Conservation (phyloP, 345 rosid species). For the Heritiera fomes region DNA sequence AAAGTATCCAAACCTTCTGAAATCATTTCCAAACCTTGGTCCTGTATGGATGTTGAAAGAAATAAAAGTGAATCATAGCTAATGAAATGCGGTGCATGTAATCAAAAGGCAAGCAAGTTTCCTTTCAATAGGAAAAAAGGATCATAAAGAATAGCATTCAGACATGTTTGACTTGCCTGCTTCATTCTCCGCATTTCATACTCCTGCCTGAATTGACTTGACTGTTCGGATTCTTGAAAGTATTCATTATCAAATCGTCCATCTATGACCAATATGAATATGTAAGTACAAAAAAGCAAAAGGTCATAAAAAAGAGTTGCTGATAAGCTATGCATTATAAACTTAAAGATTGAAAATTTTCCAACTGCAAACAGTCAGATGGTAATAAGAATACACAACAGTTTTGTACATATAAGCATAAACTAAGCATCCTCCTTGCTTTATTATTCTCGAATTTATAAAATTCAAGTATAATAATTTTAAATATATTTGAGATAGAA, state of each 20-base stretch:
- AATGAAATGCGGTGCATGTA: constrained; percentile 3
- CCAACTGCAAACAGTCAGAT: neutral
- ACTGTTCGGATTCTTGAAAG: constrained; percentile 76
- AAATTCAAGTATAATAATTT: neutral
- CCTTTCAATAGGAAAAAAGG: neutral
- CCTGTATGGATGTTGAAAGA: constrained; percentile 46
- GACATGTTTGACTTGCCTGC: constrained; percentile 56
- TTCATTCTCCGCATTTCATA: constrained; percentile 88
- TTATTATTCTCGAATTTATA: neutral
- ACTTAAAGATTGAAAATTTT: neutral
- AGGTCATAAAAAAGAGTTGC: neutral
- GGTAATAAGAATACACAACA: neutral
- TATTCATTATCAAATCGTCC: constrained; percentile 84
- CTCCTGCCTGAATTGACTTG: constrained; percentile 85
- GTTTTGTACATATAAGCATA: neutral
- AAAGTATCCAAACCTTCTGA: constrained; percentile 92
- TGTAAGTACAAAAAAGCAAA: neutral
- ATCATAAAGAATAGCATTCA: constrained; percentile 1
- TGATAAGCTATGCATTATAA: neutral
- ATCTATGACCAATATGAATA: constrained; percentile 38
- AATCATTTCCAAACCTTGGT: constrained; percentile 93
- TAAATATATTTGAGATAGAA: too few species aligned
- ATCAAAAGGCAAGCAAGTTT: neutral
- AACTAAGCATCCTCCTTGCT: neutral
- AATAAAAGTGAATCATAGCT: constrained; percentile 17